These are phyloP conservation scores for Hygrophoropsis aurantiaca DNA, from an alignment of 768 basidiomycete species.

Conservation along the genomic window DNA sequence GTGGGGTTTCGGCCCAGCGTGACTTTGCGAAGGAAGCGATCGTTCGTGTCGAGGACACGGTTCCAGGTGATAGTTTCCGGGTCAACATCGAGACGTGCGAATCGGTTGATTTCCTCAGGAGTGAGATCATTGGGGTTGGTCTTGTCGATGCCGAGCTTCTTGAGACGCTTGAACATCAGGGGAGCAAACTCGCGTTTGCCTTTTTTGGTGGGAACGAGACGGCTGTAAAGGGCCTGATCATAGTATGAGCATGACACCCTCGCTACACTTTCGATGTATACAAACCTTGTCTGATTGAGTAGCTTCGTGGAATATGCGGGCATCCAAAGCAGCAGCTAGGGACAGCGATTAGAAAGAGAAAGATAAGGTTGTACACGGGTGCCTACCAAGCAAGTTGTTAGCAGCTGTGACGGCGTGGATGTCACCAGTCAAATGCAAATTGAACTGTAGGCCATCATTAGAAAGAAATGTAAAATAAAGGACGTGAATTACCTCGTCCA, in stretches of 20 bases:
- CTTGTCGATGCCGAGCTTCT: slow-evolving; percentile 95
- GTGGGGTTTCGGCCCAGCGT: slow-evolving; percentile 89
- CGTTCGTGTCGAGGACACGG: slow-evolving; percentile 95
- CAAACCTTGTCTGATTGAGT: slow-evolving; percentile 89
- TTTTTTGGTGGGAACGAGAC: slow-evolving; percentile 90
- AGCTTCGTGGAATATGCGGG: slow-evolving; percentile 96
- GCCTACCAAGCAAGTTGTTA: slow-evolving; percentile 87
- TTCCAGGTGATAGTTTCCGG: slow-evolving; percentile 94
- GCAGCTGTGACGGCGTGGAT: slow-evolving; percentile 98
- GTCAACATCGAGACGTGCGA: slow-evolving; percentile 92
- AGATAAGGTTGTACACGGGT: background rate
- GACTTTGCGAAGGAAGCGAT: slow-evolving; percentile 93
- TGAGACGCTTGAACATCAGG: slow-evolving; percentile 91
- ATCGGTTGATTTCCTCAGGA: slow-evolving; percentile 86
- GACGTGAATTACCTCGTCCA: slow-evolving; percentile 76
- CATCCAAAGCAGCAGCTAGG: slow-evolving; percentile 91
- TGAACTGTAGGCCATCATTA: slow-evolving; percentile 59
- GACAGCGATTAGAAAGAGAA: background rate
- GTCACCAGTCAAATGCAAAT: slow-evolving; percentile 93
- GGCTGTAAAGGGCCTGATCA: slow-evolving; percentile 75
- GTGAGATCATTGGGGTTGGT: slow-evolving; percentile 90
- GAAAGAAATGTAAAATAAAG: background rate
- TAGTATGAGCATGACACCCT: background rate
- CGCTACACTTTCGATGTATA: background rate
- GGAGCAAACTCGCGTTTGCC: slow-evolving; percentile 93